Percentiles rank a stretch among this genome's conserved stretches.
These are phyloP conservation scores for Ogataea naganishii DNA, from an alignment of 805 yeast species.

Conservation along the genomic window DNA sequence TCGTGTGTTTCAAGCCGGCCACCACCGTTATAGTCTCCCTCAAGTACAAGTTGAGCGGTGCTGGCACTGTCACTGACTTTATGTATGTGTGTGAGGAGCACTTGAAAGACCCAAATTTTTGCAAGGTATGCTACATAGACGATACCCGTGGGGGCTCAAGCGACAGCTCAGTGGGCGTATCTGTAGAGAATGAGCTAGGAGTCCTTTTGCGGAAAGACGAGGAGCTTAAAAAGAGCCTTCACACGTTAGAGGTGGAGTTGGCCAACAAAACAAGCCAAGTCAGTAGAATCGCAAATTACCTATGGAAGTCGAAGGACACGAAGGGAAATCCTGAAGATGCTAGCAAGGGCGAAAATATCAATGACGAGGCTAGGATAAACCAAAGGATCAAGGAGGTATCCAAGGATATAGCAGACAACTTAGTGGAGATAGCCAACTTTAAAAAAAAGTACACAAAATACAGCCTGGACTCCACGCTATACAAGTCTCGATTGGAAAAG, in stretches of 20 bases:
- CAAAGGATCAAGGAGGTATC: background rate
- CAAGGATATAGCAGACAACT: conserved; percentile 1
- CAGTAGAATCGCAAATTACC: conserved; percentile 15
- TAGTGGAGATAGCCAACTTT: conserved; percentile 10
- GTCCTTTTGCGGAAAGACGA: conserved; percentile 16
- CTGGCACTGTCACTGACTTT: conserved; percentile 38
- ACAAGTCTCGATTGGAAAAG: conserved; percentile 29
- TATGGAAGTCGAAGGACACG: conserved; percentile 10
- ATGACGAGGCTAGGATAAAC: conserved; percentile 4
- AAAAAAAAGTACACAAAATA: conserved; percentile 27
- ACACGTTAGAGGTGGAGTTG: conserved; percentile 23
- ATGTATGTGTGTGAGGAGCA: conserved; percentile 44
- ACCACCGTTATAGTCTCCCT: conserved; percentile 33
- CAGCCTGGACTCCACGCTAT: conserved; percentile 31
- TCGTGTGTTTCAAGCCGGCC: conserved; percentile 42
- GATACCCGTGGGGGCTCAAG: conserved; percentile 12
- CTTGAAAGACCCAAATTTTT: conserved; percentile 36
- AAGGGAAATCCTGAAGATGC: conserved; percentile 5
- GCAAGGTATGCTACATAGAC: conserved; percentile 27
- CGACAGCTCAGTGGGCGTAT: conserved; percentile 10
- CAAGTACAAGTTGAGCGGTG: conserved; percentile 13
- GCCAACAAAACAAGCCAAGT: conserved; percentile 15
- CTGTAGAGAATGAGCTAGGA: conserved; percentile 11
- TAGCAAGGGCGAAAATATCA: conserved; percentile 6
- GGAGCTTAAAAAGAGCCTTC: conserved; percentile 24